These are phyloP conservation scores for Spencermartinsiella ligniputridi DNA, from an alignment of 1,139 yeast genomes.

Conservation along the genomic window DNA sequence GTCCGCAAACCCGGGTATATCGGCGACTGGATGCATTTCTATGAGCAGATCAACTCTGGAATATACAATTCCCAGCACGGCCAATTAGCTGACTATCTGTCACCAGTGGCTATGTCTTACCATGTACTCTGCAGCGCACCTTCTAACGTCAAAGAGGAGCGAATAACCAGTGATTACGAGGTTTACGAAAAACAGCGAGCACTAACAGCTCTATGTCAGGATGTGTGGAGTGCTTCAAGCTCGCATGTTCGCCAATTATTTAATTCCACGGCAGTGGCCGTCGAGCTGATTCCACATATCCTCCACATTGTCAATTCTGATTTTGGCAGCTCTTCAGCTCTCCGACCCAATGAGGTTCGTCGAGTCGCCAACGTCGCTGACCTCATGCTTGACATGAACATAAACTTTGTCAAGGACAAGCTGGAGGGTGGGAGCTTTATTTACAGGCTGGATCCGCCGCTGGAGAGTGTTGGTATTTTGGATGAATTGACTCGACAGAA, in stretches of 20 bases:
- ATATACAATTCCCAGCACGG: constrained; percentile 42
- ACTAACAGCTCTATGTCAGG: constrained; percentile 26
- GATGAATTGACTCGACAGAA: constrained; percentile 22
- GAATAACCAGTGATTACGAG: constrained; percentile 43
- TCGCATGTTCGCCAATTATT: constrained; percentile 23
- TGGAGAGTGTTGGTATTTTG: constrained; percentile 31
- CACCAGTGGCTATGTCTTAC: constrained; percentile 58
- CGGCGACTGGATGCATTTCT: constrained; percentile 74
- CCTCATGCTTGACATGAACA: constrained; percentile 26
- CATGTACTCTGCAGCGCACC: constrained; percentile 65
- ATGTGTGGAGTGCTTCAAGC: constrained; percentile 18
- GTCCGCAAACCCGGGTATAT: constrained; percentile 58
- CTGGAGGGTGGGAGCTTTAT: constrained; percentile 31
- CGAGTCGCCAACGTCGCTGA: constrained; percentile 24
- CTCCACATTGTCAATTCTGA: constrained; percentile 28
- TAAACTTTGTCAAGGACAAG: constrained; percentile 26
- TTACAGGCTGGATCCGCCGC: constrained; percentile 34
- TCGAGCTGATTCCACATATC: constrained; percentile 33
- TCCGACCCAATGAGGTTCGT: constrained; percentile 20
- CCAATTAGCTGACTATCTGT: constrained; percentile 52
- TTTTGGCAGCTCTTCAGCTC: constrained; percentile 20
- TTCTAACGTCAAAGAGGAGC: constrained; percentile 35
- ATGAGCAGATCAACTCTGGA: constrained; percentile 49
- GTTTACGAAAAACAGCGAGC: constrained; percentile 16
- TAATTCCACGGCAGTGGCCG: constrained; percentile 18